Base-by-base conservation (phyloP, 176 grass and related monocot species). In the Phoenix dactylifera region DNA sequence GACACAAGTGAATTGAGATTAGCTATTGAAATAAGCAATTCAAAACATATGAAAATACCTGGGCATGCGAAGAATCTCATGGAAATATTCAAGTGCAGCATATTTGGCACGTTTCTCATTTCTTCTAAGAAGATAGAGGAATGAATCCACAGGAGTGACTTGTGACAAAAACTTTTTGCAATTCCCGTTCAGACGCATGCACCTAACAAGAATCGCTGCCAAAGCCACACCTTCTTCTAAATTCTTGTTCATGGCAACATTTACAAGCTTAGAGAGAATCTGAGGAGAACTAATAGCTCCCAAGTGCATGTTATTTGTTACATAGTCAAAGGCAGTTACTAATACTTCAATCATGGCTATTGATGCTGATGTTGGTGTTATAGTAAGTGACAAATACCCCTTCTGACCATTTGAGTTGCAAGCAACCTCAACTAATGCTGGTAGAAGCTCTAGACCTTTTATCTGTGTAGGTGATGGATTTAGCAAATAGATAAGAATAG, bases 241-340 rank as follows among this genome's bases (percentile, higher is more conserved):
- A 60, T 88, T 94, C n/a, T 81, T 84, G 25, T 88, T 85, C 74
- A 87, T 82, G 26, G 93, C 81, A 74, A 85, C 72, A 80, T 85
- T 83, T 39, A 92, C 76, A 28, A 98, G 84, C 57, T 98, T 90
- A 60, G 75, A 84, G 17, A 98, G 72, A 69, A 85, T 81, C 62
- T 68, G 72, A 18, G 87, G 93, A 15, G 87, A 98, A 63, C 83
- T 88, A 66, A 98, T 76, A n/a, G 73, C 59, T 69, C 81, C 84
- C 63, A 98, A 85, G 77, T 92, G 87, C 51, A 98, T 70, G 70
- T 92, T 98, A 57, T 98, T 98, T 1, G 93, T 98, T 74, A 98
- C 84, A 85, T 98, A 92, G 77, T 98, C 93, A 4, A 92, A 98
- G 78, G 93, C 84, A 32, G 93, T 98, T 53, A 98, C 93, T 55